Base-by-base conservation (phyloP, 805 yeast genomes). In the Millerozyma miso region DNA sequence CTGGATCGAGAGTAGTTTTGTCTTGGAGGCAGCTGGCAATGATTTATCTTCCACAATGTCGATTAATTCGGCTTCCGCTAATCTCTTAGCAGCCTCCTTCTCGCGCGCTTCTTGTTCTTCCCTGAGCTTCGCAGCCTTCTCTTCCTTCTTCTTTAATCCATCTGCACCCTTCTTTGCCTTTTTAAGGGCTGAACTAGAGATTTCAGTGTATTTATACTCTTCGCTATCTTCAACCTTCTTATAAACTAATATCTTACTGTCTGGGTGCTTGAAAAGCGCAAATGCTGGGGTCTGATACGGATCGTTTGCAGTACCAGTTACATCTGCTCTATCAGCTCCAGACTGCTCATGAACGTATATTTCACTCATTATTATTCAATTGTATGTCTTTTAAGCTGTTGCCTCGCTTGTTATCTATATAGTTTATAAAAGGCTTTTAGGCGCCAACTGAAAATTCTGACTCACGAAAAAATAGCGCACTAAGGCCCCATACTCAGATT, bases 141-240 rank as follows among this genome's bases (percentile, higher is more conserved):
- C 88, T 40, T 73, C 77, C 65, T 83, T 85, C 72, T 90, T 91
- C 68, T 80, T 88, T 50, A 93, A 71, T 4, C 95, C 91, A 29
- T 90, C 97, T 44, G 85, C 93, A 46, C 96, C 97, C 65, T 93
- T 93, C 67, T 87, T 88, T 55, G 98, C 97, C 70, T 91, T 93
- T 72, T 93, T 93, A 60, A 91, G 70, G 4, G 96, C 97, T 41
- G 95, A 82, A 4, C 96, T 88, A 14, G 89, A 74, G 59, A 95
- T 90, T 56, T 85, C 91, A 52, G 71, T 77, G 60, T 77, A 91
- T 23, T 67, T 81, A 33, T 75, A 79, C 50, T 69, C 72, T 33
- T 62, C 66, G 5, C 59, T 45, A 39, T 77, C 85, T 48, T 79
- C 88, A 33, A 69, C 69, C 52, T 76, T 76, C 55, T 82, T 83